These are phyloP conservation scores for Phaeosphaeria sp. DNA, from an alignment of 2,329 filamentous ascomycete species.

Conservation along the genomic window DNA sequence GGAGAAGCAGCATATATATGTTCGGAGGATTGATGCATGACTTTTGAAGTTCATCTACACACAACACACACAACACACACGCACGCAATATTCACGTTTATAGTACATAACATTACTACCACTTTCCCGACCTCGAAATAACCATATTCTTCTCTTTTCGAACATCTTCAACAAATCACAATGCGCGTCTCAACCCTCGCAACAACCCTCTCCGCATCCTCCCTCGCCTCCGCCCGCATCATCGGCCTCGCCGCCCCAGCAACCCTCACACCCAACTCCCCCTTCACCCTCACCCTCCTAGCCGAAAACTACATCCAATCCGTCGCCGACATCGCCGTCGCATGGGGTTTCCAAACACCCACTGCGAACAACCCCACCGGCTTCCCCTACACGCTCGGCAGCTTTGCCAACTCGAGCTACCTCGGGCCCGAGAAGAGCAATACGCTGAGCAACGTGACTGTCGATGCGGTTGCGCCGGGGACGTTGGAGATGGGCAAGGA, in stretches of 20 bases:
- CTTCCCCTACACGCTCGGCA: slow-evolving; percentile 40
- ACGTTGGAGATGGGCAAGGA: slow-evolving; percentile 16
- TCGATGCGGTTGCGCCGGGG: slow-evolving; percentile 22
- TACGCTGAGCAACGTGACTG: slow-evolving; percentile 30
- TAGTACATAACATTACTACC: too few species aligned
- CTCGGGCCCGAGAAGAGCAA: slow-evolving; percentile 46
- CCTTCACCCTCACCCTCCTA: slow-evolving; percentile 50
- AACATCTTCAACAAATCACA: neutral
- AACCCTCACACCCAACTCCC: slow-evolving; percentile 49
- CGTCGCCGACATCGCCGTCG: slow-evolving; percentile 55
- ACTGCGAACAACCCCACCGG: slow-evolving; percentile 19
- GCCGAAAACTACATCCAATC: slow-evolving; percentile 55
- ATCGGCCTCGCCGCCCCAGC: slow-evolving; percentile 53
- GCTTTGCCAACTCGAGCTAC: slow-evolving; percentile 39
- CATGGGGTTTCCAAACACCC: slow-evolving; percentile 48
- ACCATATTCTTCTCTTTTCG: too few species aligned
- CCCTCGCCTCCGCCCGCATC: slow-evolving; percentile 50
- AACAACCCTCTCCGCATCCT: slow-evolving; percentile 15
- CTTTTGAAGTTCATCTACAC: neutral
- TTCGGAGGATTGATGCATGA: too few species aligned
- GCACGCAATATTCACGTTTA: too few species aligned
- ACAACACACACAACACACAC: too few species aligned
- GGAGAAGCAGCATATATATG: neutral
- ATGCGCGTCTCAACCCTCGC: slow-evolving; percentile 28
- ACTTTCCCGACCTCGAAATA: too few species aligned